Conservation (phyloP, 129 eudicot genomes). For the sunflower (Helianthus annuus) region DNA sequence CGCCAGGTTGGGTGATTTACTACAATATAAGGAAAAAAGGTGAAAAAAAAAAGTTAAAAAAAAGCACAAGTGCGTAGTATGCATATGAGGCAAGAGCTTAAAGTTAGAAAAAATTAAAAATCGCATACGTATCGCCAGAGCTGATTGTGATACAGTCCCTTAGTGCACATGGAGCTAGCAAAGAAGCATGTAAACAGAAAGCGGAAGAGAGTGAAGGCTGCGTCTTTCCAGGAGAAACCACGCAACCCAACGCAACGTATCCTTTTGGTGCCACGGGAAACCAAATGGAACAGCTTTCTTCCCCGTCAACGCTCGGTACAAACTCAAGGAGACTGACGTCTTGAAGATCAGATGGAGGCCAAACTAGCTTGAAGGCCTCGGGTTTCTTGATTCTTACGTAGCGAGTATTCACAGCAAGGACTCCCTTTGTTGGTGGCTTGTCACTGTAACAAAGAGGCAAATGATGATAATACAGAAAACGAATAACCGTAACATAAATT, state of each 20-base stretch:
- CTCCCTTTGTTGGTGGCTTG: conserved; percentile 98
- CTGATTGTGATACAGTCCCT: conserved; percentile 76
- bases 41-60: conserved; percentile 18
- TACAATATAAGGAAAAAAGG: conserved; percentile 28
- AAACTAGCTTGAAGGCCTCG: conserved; percentile 68
- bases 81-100: conserved; percentile 6
- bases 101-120: conserved; percentile 13
- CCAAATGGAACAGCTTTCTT: conserved; percentile 78
- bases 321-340: conserved; percentile 22
- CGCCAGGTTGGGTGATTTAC: conserved; percentile 46
- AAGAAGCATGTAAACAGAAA: conserved; percentile 74
- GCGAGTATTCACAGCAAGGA: conserved; percentile 89
- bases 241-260: conserved; percentile 93
- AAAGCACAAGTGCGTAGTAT: conserved; percentile 1
- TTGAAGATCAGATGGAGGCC: conserved; percentile 62
- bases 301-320: conserved; percentile 26
- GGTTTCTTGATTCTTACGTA: conserved; percentile 85
- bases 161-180: conserved; percentile 78
- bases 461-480: conserved; percentile 2
- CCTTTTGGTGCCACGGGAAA: conserved; percentile 97
- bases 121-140: conserved; percentile 52
- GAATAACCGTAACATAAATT: background rate
- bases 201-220: conserved; percentile 76
- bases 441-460: conserved; percentile 53
- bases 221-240: conserved; percentile 76